Conservation (phyloP, 2,329 filamentous ascomycete genomes). For the Mariannaea sp. region DNA sequence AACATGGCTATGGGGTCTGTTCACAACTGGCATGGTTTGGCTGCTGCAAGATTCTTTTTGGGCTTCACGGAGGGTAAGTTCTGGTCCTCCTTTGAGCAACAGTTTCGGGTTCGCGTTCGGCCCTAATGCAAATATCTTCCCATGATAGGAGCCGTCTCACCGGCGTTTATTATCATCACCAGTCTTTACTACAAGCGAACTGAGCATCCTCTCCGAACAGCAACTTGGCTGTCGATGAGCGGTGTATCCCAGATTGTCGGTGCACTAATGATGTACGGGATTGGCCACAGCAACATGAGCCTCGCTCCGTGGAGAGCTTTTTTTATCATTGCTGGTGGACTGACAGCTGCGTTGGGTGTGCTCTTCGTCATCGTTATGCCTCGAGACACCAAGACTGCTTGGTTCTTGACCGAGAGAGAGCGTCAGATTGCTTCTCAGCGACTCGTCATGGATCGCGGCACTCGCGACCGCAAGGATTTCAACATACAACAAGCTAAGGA, state of each 20-base stretch:
- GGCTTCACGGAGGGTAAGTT: constrained; percentile 40
- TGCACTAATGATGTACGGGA: constrained; percentile 37
- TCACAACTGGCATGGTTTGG: constrained; percentile 31
- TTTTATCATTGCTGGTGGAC: constrained; percentile 27
- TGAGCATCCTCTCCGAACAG: constrained; percentile 40
- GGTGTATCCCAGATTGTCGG: constrained; percentile 39
- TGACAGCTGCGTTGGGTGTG: constrained; percentile 19
- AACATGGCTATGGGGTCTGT: constrained; percentile 34
- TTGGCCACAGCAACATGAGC: constrained; percentile 24
- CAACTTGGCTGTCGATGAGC: constrained; percentile 40
- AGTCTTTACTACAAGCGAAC: constrained; percentile 39
- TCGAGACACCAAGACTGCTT: constrained; percentile 17
- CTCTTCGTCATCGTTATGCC: constrained; percentile 24
- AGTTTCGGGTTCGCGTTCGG: no score
- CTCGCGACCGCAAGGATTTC: constrained; percentile 24
- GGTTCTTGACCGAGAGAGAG: constrained; percentile 30
- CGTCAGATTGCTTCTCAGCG: constrained; percentile 19
- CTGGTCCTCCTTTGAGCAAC: no score
- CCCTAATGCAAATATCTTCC: no score
- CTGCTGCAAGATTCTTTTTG: constrained; percentile 37
- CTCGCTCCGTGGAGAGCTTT: constrained; percentile 27
- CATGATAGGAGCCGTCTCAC: constrained; percentile 40
- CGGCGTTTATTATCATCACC: constrained; percentile 42
- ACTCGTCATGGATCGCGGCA: constrained; percentile 26
- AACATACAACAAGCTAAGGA: constrained; percentile 28